phyloP scores from a whole-genome alignment of 2,329 filamentous ascomycete genomes.

The Xylaria sp. region DNA sequence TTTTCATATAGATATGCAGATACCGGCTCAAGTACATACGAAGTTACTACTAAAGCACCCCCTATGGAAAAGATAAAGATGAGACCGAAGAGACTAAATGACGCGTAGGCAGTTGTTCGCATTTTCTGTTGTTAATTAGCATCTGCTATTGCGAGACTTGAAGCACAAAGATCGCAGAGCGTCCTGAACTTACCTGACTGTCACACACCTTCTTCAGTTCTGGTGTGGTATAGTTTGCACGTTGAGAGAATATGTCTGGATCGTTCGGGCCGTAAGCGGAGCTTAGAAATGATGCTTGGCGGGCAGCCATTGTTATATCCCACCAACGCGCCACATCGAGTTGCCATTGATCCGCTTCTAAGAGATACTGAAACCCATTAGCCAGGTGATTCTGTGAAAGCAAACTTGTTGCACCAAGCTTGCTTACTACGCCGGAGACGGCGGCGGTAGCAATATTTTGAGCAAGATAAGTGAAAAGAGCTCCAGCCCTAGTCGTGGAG shows the following conservation, averaged over 20 bases:
- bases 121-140: conserved; percentile 31
- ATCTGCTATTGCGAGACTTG: neutral
- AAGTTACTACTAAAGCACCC: conserved; percentile 23
- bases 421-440: neutral
- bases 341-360: conserved; percentile 14
- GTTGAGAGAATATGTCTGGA: neutral
- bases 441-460: no score
- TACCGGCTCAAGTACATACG: conserved; percentile 26
- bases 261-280: neutral
- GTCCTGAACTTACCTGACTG: neutral
- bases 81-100: conserved; percentile 36
- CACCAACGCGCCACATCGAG: conserved; percentile 7
- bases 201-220: neutral
- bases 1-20: conserved; percentile 14
- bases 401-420: conserved; percentile 5
- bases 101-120: conserved; percentile 24
- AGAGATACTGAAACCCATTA: neutral
- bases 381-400: neutral
- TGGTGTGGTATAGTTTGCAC: neutral
- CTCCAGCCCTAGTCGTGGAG: neutral
- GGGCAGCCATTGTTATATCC: neutral
- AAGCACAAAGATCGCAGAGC: neutral
- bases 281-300: conserved; percentile 7
- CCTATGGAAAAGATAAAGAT: conserved; percentile 30
- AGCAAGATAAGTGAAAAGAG: neutral